Evolutionary conservation across 1,284 basidiomycete genomes (phyloP), one percentile per base, ranked within the genome.

Genomic region (Sparassis latifolia): DNA sequence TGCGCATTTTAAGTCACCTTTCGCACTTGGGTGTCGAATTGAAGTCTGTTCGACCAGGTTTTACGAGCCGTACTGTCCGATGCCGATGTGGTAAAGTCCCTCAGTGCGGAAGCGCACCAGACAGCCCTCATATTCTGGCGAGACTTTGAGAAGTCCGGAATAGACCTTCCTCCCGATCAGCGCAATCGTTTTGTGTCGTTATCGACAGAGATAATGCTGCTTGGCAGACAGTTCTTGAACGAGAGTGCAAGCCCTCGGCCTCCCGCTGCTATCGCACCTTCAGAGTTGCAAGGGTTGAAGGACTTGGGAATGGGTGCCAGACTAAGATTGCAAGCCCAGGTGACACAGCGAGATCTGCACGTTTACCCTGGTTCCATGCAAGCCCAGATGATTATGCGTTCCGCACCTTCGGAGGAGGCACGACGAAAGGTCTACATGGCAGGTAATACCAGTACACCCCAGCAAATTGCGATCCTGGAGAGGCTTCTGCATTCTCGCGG

Each of bases 91-190:
- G 74, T 82, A 38, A 70, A 76, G 48, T 78, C 82, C 1, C 75
- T 89, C 45, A 77, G 74, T 50, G 76, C 77, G 5, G 86, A 89
- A 61, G 86, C 84, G 9, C 72, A 80, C 48, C 86, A 89, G 62
- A 93, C 97, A 2, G 94, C 96, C 20, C 75, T 90, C 28, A 94
- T 96, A 55, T 98, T 98, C 69, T 86, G 93, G 78, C 81, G 89
- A 46, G 97, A 99, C 73, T 99, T 99, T 70, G 92, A 97, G 66
- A 96, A 95, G 67, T 97, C 93, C 5, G 96, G 93, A 1, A 97
- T 99, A 58, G 82, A 96, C 65, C 78, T 98, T 3, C 88, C 93
- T 5, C 81, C 86, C 0, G 74, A 75, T 2, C 77, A 91, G 58
- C 80, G 96, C 30, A 76, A 82, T 40, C 82, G 80, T 47, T 97